Base-by-base conservation (phyloP, 495 filamentous ascomycete species). In the Penicillium malachiteum region DNA sequence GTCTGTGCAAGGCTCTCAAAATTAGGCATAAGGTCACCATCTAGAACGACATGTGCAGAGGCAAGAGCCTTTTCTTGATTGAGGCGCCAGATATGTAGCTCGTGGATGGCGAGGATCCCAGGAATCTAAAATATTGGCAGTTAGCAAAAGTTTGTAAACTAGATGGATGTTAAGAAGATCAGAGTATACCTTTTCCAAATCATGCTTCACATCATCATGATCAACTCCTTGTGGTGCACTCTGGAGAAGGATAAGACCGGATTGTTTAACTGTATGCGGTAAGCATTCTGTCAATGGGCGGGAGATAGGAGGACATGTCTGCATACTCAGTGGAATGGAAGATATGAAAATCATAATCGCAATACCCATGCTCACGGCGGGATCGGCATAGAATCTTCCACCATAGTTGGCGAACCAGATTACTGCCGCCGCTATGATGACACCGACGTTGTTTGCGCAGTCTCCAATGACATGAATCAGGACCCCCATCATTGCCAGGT, bases 141-240 rank as follows among this genome's bases (percentile, higher is more conserved):
- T 34, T 30, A 45, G 42, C 31, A 7, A 4, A 11, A 26, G 40
- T 31, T 6, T n/a, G 5, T 16, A 7, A 2, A 43, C 5, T 17
- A 30, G 6, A 32, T 13, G 5, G 6, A n/a, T 26, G 21, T 26
- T 26, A 37, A 9, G 33, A 21, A 48, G 9, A 31, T 5, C 12
- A 40, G n/a, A 5, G n/a, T 34, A 5, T 41, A 71, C 71, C 48
- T 46, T 54, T 62, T 77, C 67, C 0, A 79, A 55, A 53, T 96
- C 91, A 51, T 87, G 81, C 55, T 87, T 84, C 64, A 96, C 86
- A 52, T 93, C 85, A 48, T 86, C 82, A 44, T 88, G 75, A 37
- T 84, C 79, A 60, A 96, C 84, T 38, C 86, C 85, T 16, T 83
- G 81, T 0, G 91, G 91, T 0, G 88, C 90, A 26, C 88, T 89